phyloP scores from a whole-genome alignment of 2,329 filamentous ascomycete genomes.

The Trichoderma breve region DNA sequence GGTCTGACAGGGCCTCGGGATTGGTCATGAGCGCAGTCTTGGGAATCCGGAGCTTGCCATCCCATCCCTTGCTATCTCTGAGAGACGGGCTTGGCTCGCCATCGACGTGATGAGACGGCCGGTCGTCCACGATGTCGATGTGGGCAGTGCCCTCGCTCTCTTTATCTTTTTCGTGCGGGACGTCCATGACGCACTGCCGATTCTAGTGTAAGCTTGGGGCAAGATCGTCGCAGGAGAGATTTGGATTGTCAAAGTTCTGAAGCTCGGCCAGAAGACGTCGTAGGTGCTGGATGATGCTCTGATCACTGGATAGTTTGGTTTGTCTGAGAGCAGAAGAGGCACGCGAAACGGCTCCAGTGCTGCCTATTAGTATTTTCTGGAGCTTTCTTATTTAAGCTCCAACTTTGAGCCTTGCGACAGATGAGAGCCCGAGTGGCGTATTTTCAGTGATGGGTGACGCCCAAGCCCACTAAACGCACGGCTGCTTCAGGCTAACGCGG shows the following conservation, averaged over 20 bases:
- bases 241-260: not conserved
- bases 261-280: not conserved
- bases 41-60: conserved; percentile 76
- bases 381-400: not conserved
- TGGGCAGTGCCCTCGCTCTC: conserved; percentile 40
- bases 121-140: conserved; percentile 50
- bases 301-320: not conserved
- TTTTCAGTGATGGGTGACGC: conserved; percentile 13
- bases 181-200: conserved; percentile 39
- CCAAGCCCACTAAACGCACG: not conserved
- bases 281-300: not conserved
- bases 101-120: conserved; percentile 39
- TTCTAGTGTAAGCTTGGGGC: not conserved
- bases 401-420: not conserved
- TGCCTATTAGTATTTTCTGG: not conserved
- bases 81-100: conserved; percentile 47
- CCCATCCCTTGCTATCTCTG: conserved; percentile 70
- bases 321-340: not conserved
- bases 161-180: conserved; percentile 40
- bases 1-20: conserved; percentile 78
- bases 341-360: not conserved
- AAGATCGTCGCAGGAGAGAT: not conserved
- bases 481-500: conserved; percentile 10
- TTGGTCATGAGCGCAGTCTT: conserved; percentile 63
- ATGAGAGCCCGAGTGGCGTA: conserved; percentile 1